Base-by-base conservation (phyloP, 2,329 filamentous ascomycete species). In the Trichoderma breve region DNA sequence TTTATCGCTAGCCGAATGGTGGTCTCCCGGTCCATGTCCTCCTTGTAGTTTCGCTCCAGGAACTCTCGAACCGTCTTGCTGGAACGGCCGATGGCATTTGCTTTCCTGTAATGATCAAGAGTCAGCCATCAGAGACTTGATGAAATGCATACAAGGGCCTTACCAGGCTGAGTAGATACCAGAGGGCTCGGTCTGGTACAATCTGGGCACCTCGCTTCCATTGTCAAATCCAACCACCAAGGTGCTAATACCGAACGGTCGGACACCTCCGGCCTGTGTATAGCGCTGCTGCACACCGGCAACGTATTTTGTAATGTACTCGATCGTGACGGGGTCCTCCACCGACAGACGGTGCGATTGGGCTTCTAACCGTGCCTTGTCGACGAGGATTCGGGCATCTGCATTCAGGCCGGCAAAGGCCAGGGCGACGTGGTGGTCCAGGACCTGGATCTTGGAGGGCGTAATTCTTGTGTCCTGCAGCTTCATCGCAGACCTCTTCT, bases 41-140 rank as follows among this genome's bases (percentile, higher is more conserved):
- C 94, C 87, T 97, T 97, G 89, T 99, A 97, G 86, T 99, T 98
- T 81, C 97, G 92, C 85, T 99, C 96, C 76, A 99, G 90, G 84
- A 99, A 99, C 82, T 99, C 96, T 79, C 96, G 93, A 72, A 99
- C 96, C 11, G 96, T 99, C 89, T 99, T 99, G 89, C 94, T 97
- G 68, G 95, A 98, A 80, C 96, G 92, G 72, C 96, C 96, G 80
- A 99, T 99, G 72, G 96, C 96, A 81, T 99, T 99, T 78, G 96
- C 97, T 88, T 99, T 98, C 96, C 96, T 98, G 76, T 74, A 57
- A 72, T 36, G 76, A 71, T 34, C 32, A 51, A 65, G 34, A 55
- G 26, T 65, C 24, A 65, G 69, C 36, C 60, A 69, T 68, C 69
- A 62, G 57, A 66, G n/a, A 58, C 9, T 76, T 71, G 76, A 74